phyloP scores from a whole-genome alignment of 2,329 filamentous ascomycete genomes.

The Pseudofabraea citricarpa region DNA sequence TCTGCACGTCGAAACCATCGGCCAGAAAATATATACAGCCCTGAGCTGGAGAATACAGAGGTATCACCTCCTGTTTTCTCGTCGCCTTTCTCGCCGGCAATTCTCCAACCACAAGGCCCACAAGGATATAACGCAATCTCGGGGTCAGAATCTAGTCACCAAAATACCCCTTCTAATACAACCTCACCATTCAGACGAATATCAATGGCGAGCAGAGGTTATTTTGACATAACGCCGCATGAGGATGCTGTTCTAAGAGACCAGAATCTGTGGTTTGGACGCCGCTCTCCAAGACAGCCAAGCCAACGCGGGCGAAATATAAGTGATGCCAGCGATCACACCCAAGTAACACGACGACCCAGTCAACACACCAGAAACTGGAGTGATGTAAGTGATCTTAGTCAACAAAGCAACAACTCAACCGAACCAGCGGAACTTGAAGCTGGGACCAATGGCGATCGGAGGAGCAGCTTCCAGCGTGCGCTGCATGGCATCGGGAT shows the following conservation, averaged over 20 bases:
- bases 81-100: constrained; percentile 11
- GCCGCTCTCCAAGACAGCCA: no score
- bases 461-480: constrained; percentile 7
- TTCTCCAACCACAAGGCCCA: constrained; percentile 7
- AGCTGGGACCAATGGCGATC: constrained; percentile 8
- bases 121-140: constrained; percentile 18
- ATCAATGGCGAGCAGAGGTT: constrained; percentile 12
- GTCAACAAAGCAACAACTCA: constrained; percentile 12
- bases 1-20: constrained; percentile 12
- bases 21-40: constrained; percentile 8
- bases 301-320: not conserved
- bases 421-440: constrained; percentile 14
- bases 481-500: constrained; percentile 18
- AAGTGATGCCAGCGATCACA: not conserved
- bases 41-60: constrained; percentile 14
- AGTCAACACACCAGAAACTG: constrained; percentile 18
- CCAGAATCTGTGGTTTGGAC: constrained; percentile 11
- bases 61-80: constrained; percentile 16
- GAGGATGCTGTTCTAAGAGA: constrained; percentile 3
- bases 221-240: constrained; percentile 15
- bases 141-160: constrained; percentile 13
- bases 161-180: no score
- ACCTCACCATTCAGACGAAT: no score
- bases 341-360: constrained; percentile 8
- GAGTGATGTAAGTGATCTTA: constrained; percentile 17